These are phyloP conservation scores for Alnus glutinosa DNA, from an alignment of 306 rosid genomes.

Conservation along the genomic window DNA sequence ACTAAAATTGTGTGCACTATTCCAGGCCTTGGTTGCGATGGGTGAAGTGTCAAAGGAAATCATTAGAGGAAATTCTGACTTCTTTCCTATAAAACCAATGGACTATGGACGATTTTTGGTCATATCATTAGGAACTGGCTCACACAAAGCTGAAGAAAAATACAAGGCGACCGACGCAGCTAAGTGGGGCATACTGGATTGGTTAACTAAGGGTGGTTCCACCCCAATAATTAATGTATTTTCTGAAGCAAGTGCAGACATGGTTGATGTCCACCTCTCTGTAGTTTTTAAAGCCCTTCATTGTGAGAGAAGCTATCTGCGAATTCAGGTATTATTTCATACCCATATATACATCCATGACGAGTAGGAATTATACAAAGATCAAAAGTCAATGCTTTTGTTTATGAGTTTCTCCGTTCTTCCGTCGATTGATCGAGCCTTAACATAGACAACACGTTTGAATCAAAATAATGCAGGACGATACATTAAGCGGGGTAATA, in stretches of 20 bases:
- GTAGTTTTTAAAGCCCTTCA: slow-evolving; percentile 37
- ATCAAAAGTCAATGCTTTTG: neutral
- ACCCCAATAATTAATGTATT: slow-evolving; percentile 39
- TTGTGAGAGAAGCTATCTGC: slow-evolving; percentile 31
- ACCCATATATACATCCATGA: neutral
- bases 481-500: slow-evolving; percentile 35
- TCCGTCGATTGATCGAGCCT: too few species aligned
- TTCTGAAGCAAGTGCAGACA: slow-evolving; percentile 43
- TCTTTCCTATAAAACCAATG: slow-evolving; percentile 31
- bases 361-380: neutral
- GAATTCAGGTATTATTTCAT: slow-evolving; percentile 34
- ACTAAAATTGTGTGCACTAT: neutral
- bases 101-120: slow-evolving; percentile 38
- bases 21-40: slow-evolving; percentile 38
- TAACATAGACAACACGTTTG: neutral
- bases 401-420: neutral
- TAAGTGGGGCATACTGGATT: slow-evolving; percentile 42
- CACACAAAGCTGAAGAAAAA: slow-evolving; percentile 26
- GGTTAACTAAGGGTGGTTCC: slow-evolving; percentile 37
- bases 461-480: slow-evolving; percentile 43
- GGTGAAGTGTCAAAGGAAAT: slow-evolving; percentile 38
- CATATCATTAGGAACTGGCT: slow-evolving; percentile 44
- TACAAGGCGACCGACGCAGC: slow-evolving; percentile 35
- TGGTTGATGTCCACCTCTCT: slow-evolving; percentile 49
- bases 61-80: slow-evolving; percentile 29